Conservation (phyloP, 441 rosid species). For the Gossypium davidsonii region DNA sequence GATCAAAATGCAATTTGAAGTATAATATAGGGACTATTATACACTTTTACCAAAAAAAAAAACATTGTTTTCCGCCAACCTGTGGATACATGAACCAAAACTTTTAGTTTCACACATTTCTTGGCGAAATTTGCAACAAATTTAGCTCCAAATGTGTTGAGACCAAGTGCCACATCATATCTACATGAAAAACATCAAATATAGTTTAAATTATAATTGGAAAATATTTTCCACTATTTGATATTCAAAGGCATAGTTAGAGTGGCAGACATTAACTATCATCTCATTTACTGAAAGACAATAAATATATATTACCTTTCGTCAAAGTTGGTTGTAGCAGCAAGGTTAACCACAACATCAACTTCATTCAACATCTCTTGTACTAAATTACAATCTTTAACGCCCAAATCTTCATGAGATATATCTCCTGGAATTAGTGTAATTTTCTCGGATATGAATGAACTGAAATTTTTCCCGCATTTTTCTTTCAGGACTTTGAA, state of each 20-base stretch:
- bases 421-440: conserved; percentile 29
- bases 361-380: conserved; percentile 21
- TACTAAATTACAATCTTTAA: conserved; percentile 16
- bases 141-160: conserved; percentile 39
- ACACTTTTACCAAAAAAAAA: neutral
- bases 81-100: conserved; percentile 47
- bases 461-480: conserved; percentile 17
- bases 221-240: no score
- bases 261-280: no score
- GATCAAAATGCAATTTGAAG: no score
- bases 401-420: conserved; percentile 23
- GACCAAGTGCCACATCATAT: conserved; percentile 35
- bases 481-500: conserved; percentile 26
- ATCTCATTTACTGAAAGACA: no score
- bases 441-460: conserved; percentile 24
- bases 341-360: conserved; percentile 30
- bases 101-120: conserved; percentile 30
- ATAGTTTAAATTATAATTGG: neutral
- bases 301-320: conserved; percentile 24
- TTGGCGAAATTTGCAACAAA: conserved; percentile 39
- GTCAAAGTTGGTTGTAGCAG: conserved; percentile 40
- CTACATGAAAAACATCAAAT: neutral
- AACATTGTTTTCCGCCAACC: conserved; percentile 21
- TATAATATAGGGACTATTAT: no score
- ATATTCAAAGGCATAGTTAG: no score